These are phyloP conservation scores for Tetracentron sinense DNA, from an alignment of 164 flowering plant species.

Conservation along the genomic window DNA sequence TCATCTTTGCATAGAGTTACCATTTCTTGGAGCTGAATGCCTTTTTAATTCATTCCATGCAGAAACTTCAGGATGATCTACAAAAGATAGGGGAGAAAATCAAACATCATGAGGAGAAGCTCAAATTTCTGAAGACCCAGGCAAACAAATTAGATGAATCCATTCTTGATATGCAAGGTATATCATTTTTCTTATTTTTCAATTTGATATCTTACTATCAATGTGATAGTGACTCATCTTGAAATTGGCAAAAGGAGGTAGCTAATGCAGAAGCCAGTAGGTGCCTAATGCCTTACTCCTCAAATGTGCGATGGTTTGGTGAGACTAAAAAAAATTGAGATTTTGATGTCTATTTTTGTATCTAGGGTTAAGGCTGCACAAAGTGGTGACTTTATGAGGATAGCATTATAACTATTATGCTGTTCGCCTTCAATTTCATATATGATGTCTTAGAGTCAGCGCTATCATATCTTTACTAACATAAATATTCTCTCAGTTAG, in stretches of 20 bases:
- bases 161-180: slow-evolving; percentile 81
- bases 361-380: background rate
- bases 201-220: background rate
- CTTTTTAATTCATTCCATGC: slow-evolving; percentile 17
- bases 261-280: background rate
- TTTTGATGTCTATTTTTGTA: background rate
- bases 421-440: background rate
- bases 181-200: background rate
- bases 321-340: background rate
- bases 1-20: background rate
- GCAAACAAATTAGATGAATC: slow-evolving; percentile 49
- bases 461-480: slow-evolving; percentile 1
- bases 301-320: too few relatives aligned
- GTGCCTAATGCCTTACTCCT: too few relatives aligned
- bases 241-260: background rate
- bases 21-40: background rate
- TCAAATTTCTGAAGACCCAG: slow-evolving; percentile 46
- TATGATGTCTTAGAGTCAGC: too few relatives aligned
- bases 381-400: background rate
- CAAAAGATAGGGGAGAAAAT: slow-evolving; percentile 51
- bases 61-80: slow-evolving; percentile 72
- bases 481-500: slow-evolving; percentile 33
- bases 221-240: too few relatives aligned
- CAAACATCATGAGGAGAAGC: slow-evolving; percentile 67
- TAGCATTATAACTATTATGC: too few relatives aligned